Evolutionary conservation across 345 rosid genomes (phyloP), one percentile per base, ranked within the genome.

Genomic region (Ricinus communis): DNA sequence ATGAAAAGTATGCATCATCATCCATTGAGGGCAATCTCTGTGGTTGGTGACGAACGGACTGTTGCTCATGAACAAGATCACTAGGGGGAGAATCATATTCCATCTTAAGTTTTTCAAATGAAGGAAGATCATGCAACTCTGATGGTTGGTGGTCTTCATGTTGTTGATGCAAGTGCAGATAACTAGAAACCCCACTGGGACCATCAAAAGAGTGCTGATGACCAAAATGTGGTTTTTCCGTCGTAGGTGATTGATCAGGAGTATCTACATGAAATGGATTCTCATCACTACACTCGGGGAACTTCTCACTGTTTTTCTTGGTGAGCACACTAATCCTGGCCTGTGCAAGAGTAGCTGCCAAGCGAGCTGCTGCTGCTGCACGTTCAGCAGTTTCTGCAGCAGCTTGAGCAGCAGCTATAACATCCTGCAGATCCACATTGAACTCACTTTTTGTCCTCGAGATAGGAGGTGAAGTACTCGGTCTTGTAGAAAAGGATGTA

Each of bases 331-430:
- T 64, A 73, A 91, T 91, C 83, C 91, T 87, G 58, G 89, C 78
- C 79, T 91, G 97, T 52, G 97, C 97, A 73, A 94, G 93, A 80
- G 88, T 80, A 66, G 98, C 98, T 56, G 90, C 98, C 65, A 96
- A 79, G 66, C 96, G 87, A 74, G 99, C 97, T 25, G 91, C 96
- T 22, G 91, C 77, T 59, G 96, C 98, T 5, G 98, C 96, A 73
- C 82, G 85, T 74, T 94, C 98, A 10, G 98, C 98, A 54, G 84
- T 65, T 47, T 91, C 97, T 31, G 96, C 97, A 76, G 98, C 98
- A 63, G 93, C 82, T 63, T 90, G 93, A 68, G 97, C 97, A 61
- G 97, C 97, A 50, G 80, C 87, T 72, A 94, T 67, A 47, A 94
- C 93, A 70, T 94, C 98, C 77, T 84, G 91, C 76, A 90, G 76